phyloP scores from a whole-genome alignment of 306 rosid species.

The Ormosia semicastrata region DNA sequence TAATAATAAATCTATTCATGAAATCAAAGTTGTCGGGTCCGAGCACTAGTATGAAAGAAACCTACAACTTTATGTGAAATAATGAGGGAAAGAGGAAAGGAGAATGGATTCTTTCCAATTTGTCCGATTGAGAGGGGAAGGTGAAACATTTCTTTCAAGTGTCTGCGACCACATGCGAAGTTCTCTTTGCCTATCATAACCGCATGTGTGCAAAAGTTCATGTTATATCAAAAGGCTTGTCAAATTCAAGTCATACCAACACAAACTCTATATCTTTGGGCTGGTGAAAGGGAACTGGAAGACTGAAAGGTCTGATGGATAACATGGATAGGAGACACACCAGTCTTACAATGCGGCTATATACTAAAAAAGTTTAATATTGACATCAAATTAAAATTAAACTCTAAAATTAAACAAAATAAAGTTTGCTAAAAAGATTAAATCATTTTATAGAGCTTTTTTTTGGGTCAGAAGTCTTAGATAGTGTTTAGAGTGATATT shows the following conservation, averaged over 20 bases:
- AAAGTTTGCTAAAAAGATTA: no score
- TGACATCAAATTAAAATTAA: no score
- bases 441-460: no score
- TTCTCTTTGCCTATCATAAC: neutral
- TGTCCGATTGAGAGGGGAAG: neutral
- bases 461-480: no score
- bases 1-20: no score
- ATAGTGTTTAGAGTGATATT: no score
- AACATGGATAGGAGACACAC: neutral
- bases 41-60: no score
- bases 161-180: neutral
- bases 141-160: conserved; percentile 23
- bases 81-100: neutral
- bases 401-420: no score
- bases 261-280: neutral
- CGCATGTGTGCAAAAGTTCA: neutral
- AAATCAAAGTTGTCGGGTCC: no score
- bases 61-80: neutral
- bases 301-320: no score
- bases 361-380: neutral
- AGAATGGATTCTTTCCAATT: neutral
- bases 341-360: neutral
- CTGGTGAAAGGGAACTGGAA: neutral
- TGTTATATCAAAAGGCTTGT: neutral
- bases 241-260: neutral